Conservation (phyloP, 768 basidiomycete genomes). For the Hypholoma fasciculare region DNA sequence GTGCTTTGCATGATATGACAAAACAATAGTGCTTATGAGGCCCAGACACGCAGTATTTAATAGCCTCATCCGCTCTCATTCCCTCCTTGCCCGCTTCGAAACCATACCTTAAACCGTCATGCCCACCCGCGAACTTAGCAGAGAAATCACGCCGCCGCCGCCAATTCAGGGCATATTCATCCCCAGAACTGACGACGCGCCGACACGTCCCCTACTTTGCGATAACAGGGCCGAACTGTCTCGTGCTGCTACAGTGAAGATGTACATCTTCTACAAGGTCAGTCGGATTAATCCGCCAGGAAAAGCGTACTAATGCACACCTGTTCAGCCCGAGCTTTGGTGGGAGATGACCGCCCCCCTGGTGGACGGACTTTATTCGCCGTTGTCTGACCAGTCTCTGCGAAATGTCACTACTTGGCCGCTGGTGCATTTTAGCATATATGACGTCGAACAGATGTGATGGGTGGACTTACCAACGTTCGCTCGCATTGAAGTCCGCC, state of each 20-base stretch:
- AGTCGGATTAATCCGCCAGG: background rate
- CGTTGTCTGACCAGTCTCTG: background rate
- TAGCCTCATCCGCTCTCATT: too few relatives aligned
- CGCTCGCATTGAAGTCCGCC: background rate
- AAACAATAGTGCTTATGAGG: too few relatives aligned
- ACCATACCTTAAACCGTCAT: too few relatives aligned
- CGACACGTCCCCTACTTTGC: background rate
- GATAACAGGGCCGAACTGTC: background rate
- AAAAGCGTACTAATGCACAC: background rate
- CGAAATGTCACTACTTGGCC: background rate
- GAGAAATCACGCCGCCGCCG: too few relatives aligned
- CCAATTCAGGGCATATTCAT: background rate
- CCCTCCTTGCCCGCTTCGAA: too few relatives aligned
- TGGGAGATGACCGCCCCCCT: background rate
- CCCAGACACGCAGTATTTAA: too few relatives aligned
- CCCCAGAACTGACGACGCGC: background rate
- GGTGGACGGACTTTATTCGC: background rate
- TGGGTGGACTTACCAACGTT: background rate
- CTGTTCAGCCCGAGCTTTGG: background rate
- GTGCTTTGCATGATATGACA: too few relatives aligned
- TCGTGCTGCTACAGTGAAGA: background rate
- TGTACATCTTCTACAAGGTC: background rate
- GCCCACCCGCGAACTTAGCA: too few relatives aligned
- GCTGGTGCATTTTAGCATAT: background rate
- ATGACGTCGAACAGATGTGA: background rate